Evolutionary conservation across 106 monocot genomes (phyloP).

Genomic region (Acorus calamus): DNA sequence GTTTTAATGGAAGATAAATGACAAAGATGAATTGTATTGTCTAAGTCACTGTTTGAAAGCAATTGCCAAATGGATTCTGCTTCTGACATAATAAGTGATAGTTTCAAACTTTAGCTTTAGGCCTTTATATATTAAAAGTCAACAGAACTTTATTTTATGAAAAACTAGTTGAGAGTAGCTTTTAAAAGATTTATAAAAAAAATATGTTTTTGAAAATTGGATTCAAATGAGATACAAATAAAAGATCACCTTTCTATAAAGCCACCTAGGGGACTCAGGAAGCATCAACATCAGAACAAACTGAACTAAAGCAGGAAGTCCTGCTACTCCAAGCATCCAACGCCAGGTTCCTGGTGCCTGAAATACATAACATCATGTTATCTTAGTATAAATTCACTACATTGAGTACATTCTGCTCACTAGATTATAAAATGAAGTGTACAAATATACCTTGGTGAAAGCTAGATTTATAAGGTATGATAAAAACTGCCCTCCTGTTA

Average conservation of each 20-base stretch:
- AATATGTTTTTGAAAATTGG: no score
- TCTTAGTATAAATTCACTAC: neutral
- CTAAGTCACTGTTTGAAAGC: no score
- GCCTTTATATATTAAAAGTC: no score
- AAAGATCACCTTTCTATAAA: constrained; percentile 56
- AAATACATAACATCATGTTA: neutral
- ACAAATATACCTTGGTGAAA: constrained; percentile 51
- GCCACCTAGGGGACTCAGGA: constrained; percentile 85
- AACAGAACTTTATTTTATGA: no score
- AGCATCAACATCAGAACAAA: constrained; percentile 61
- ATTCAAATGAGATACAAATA: no score
- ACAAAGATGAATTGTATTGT: no score
- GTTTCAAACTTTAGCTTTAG: no score
- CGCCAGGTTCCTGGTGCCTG: constrained; percentile 78
- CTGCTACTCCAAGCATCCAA: constrained; percentile 90
- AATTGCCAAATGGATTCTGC: no score
- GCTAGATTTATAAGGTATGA: constrained; percentile 89
- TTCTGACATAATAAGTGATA: no score
- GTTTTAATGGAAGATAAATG: constrained; percentile 2
- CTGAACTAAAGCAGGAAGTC: constrained; percentile 60
- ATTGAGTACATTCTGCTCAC: neutral
- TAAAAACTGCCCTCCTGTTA: constrained; percentile 87
- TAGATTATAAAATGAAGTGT: neutral
- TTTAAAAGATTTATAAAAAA: no score
- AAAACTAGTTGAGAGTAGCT: no score